Evolutionary conservation across 2,329 filamentous ascomycete species (phyloP).

Genomic region (Epichloe bromicola): DNA sequence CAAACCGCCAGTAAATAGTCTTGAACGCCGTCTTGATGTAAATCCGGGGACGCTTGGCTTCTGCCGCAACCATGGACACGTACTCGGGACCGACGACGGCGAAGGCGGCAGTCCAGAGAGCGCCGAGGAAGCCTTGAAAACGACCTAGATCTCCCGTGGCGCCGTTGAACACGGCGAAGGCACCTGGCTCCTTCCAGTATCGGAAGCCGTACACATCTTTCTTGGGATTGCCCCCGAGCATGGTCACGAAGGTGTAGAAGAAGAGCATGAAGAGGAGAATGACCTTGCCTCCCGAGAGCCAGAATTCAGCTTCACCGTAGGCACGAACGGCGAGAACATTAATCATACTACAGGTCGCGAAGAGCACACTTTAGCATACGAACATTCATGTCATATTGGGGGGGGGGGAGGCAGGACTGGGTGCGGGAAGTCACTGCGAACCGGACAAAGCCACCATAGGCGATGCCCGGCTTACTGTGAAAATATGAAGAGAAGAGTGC

Average conservation of each 20-base stretch:
- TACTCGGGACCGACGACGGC: constrained; percentile 56
- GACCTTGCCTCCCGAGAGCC: constrained; percentile 49
- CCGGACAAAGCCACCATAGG: not conserved
- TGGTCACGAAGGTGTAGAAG: constrained; percentile 65
- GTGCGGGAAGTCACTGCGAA: not conserved
- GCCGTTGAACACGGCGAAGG: constrained; percentile 37
- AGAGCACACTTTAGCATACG: constrained; percentile 16
- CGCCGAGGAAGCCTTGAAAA: constrained; percentile 58
- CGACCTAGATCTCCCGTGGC: constrained; percentile 48
- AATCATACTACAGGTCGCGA: constrained; percentile 28
- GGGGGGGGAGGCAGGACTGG: not conserved
- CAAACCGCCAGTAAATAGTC: constrained; percentile 59
- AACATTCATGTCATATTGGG: constrained; percentile 2
- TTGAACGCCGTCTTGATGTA: constrained; percentile 59
- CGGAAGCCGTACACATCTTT: constrained; percentile 58
- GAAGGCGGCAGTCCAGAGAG: constrained; percentile 51
- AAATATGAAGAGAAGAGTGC: constrained; percentile 1
- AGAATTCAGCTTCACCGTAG: constrained; percentile 64
- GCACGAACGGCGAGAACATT: constrained; percentile 53
- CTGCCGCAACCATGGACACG: constrained; percentile 55
- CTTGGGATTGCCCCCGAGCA: constrained; percentile 68
- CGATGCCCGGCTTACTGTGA: not conserved
- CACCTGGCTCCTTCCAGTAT: constrained; percentile 40
- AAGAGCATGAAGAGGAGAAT: constrained; percentile 55
- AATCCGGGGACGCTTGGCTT: constrained; percentile 49